Conservation (phyloP, 257 asterid genomes). For the Misopates orontium region DNA sequence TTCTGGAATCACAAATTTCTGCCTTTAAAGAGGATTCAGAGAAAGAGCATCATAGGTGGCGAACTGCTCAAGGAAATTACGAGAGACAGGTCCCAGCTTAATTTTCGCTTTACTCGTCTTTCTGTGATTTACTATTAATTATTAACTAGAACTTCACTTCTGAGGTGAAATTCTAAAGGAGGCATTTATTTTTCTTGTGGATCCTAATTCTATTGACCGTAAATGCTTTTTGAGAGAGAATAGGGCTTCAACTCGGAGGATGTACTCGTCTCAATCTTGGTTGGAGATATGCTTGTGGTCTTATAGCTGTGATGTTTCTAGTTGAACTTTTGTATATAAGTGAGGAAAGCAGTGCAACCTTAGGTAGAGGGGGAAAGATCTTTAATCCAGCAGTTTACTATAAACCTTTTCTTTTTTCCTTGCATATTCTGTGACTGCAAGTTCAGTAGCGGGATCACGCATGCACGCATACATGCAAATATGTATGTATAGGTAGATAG, state of each 20-base stretch:
- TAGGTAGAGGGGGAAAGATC: too few species aligned
- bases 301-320: neutral
- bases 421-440: too few species aligned
- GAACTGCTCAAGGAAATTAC: conserved; percentile 77
- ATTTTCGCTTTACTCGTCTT: neutral
- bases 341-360: too few species aligned
- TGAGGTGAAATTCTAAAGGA: neutral
- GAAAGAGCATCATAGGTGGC: conserved; percentile 75
- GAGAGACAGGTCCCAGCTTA: conserved; percentile 73
- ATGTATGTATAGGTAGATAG: too few species aligned
- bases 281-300: neutral
- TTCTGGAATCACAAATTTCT: conserved; percentile 62
- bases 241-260: conserved; percentile 11
- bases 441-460: too few species aligned
- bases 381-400: too few species aligned
- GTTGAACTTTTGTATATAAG: too few species aligned
- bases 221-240: conserved; percentile 15
- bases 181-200: neutral
- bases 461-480: too few species aligned
- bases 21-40: conserved; percentile 77
- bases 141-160: neutral
- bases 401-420: too few species aligned
- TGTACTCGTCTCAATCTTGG: neutral
- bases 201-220: neutral
- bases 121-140: conserved; percentile 10